Conservation (phyloP, 2,329 filamentous ascomycete species). For the Chaetomium sp. region DNA sequence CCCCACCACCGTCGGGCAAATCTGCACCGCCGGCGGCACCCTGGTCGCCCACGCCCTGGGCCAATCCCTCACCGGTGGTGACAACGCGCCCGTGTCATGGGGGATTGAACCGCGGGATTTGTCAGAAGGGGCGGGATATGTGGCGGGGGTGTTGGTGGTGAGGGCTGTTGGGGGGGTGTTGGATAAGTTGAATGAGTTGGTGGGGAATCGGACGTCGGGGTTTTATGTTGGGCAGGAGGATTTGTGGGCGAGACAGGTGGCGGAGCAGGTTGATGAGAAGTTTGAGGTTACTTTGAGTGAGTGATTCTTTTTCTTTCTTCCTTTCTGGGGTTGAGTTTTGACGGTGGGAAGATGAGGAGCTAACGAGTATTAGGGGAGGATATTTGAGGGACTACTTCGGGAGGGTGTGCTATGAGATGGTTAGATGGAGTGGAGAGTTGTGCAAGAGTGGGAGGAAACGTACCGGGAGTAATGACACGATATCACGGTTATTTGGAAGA, state of each 20-base stretch:
- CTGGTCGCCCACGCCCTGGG: too few species aligned
- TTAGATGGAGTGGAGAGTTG: too few species aligned
- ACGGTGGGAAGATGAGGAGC: not conserved
- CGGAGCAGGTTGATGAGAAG: not conserved
- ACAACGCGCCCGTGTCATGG: too few species aligned
- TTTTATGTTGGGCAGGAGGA: not conserved
- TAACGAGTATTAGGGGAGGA: not conserved
- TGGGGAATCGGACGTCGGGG: not conserved
- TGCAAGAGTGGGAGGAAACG: too few species aligned
- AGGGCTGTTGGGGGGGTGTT: not conserved
- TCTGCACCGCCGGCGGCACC: too few species aligned
- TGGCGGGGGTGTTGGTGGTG: not conserved
- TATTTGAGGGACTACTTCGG: not conserved
- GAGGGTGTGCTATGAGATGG: too few species aligned
- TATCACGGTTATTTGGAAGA: not conserved
- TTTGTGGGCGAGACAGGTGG: not conserved
- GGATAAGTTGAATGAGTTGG: not conserved
- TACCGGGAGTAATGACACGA: too few species aligned
- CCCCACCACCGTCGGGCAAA: too few species aligned
- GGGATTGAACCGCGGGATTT: not conserved
- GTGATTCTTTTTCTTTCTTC: not conserved
- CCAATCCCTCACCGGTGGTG: too few species aligned
- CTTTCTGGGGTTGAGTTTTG: not conserved
- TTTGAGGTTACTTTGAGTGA: not conserved
- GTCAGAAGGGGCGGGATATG: not conserved